Evolutionary conservation across 345 rosid genomes (phyloP).

Genomic region (Sisymbrium irio): DNA sequence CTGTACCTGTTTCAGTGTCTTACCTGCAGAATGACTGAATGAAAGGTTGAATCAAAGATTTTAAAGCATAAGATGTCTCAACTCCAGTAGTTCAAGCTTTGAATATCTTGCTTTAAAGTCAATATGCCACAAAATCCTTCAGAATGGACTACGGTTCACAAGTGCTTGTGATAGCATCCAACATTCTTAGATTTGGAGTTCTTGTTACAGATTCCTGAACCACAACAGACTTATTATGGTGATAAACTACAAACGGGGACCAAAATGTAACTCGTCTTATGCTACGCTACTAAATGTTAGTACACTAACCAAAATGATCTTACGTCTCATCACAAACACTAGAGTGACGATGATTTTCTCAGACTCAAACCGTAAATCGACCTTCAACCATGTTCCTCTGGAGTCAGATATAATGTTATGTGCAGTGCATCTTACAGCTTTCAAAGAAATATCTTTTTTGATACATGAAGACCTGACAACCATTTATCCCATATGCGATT

Average conservation of each 20-base stretch:
- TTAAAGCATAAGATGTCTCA: neutral
- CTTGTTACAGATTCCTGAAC: neutral
- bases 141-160: neutral
- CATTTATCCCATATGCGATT: slow-evolving; percentile 61
- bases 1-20: neutral
- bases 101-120: neutral
- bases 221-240: neutral
- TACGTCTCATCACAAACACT: neutral
- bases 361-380: neutral
- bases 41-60: neutral
- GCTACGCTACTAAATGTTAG: neutral
- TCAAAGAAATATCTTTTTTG: neutral
- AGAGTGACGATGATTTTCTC: neutral
- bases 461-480: neutral
- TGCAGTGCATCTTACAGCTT: slow-evolving; percentile 6
- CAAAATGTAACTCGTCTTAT: neutral
- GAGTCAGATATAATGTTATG: neutral
- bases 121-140: neutral
- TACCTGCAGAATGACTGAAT: neutral
- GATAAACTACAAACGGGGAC: neutral
- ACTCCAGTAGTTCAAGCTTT: neutral
- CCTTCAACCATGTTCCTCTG: neutral
- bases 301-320: neutral
- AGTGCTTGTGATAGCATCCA: neutral
- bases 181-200: neutral